Percentiles rank a stretch among this genome's conserved stretches.
These are phyloP conservation scores for Rhodotorula sp. DNA, from an alignment of 1,284 basidiomycete species.

Conservation along the genomic window DNA sequence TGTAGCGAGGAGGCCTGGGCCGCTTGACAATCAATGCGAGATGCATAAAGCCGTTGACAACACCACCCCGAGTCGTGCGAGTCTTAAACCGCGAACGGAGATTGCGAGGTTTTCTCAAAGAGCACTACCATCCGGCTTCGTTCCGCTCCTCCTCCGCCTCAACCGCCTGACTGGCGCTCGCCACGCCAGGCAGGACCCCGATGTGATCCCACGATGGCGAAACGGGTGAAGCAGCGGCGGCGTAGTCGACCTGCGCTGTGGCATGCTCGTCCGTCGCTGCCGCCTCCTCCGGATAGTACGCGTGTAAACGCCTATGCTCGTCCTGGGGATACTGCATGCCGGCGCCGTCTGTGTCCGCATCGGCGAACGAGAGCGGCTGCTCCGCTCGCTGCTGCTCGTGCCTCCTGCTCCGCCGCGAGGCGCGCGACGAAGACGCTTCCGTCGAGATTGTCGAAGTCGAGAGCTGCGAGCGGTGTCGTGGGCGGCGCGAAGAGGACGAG, in stretches of 20 bases:
- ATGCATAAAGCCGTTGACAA: too few relatives aligned
- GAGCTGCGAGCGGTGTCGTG: slow-evolving; percentile 13
- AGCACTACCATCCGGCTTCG: background rate
- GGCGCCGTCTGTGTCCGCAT: background rate
- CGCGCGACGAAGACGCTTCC: background rate
- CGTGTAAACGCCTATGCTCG: slow-evolving; percentile 18
- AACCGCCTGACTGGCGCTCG: background rate
- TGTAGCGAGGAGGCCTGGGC: too few relatives aligned
- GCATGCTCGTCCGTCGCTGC: background rate
- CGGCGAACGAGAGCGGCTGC: background rate
- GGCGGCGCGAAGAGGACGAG: background rate
- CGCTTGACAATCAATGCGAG: too few relatives aligned
- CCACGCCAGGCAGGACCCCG: slow-evolving; percentile 4
- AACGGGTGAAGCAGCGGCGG: background rate
- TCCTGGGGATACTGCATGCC: slow-evolving; percentile 16
- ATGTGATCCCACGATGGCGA: slow-evolving; percentile 23
- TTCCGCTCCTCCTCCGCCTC: background rate
- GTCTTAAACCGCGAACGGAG: too few relatives aligned
- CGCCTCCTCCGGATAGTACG: background rate
- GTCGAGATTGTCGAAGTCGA: slow-evolving; percentile 22
- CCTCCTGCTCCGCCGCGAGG: slow-evolving; percentile 7
- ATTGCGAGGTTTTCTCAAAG: too few relatives aligned
- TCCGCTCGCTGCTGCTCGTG: background rate
- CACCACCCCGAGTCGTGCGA: too few relatives aligned
- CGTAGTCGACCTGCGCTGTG: background rate